Evolutionary conservation across 2,329 filamentous ascomycete species (phyloP).

Genomic region (Aplosporella prunicola): DNA sequence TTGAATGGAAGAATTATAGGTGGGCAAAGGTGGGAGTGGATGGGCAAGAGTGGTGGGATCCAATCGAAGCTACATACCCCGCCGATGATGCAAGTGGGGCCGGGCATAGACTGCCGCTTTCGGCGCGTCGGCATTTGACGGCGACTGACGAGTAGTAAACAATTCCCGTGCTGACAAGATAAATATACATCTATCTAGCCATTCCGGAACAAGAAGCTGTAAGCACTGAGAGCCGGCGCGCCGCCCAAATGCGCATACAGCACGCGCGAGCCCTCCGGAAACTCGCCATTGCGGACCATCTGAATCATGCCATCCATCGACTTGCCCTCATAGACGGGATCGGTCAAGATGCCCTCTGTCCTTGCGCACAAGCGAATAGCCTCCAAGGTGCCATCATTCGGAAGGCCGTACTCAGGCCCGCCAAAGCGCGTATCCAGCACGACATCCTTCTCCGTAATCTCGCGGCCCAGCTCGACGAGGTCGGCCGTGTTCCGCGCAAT

Average conservation of each 20-base stretch:
- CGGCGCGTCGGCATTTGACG: too few relatives aligned
- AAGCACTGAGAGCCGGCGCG: constrained; percentile 60
- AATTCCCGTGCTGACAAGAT: background rate
- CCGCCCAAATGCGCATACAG: constrained; percentile 64
- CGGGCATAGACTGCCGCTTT: constrained; percentile 1
- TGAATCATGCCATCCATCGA: constrained; percentile 63
- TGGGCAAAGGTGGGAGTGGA: background rate
- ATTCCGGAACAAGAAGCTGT: constrained; percentile 25
- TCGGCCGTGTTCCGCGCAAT: constrained; percentile 55
- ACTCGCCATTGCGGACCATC: constrained; percentile 53
- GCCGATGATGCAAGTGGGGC: constrained; percentile 9
- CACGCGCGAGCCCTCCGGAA: constrained; percentile 51
- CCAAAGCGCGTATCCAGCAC: constrained; percentile 57
- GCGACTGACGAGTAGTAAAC: background rate
- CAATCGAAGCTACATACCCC: background rate
- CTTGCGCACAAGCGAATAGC: constrained; percentile 59
- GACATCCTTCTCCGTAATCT: constrained; percentile 54
- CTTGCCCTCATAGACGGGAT: constrained; percentile 70
- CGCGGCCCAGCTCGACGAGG: constrained; percentile 53
- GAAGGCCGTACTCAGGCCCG: constrained; percentile 58
- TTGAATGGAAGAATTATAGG: background rate
- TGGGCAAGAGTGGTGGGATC: constrained; percentile 2
- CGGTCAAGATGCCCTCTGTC: constrained; percentile 64
- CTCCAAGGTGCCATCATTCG: constrained; percentile 54
- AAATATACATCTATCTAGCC: background rate